phyloP scores from a whole-genome alignment of 164 flowering plant species.

The Kalanchoe fedtschenkoi region DNA sequence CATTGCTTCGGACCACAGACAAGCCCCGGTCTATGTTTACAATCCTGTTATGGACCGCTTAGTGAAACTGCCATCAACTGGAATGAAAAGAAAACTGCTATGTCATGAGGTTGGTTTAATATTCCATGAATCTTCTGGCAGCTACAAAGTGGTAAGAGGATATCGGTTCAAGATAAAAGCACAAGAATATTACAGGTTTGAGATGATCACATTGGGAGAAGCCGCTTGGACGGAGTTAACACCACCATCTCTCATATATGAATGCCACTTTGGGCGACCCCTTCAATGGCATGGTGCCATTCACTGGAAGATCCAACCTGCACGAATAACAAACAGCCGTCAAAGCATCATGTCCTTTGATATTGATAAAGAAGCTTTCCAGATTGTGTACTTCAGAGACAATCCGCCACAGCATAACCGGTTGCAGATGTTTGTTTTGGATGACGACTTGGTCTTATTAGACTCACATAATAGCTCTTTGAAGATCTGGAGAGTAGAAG shows the following conservation, averaged over 20 bases:
- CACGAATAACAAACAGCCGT: too few species aligned
- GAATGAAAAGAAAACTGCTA: background rate
- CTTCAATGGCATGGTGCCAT: background rate
- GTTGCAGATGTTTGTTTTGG: background rate
- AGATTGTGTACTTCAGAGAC: background rate
- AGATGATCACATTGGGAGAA: background rate
- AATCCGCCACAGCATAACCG: background rate
- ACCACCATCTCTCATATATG: background rate
- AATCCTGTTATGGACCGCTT: background rate
- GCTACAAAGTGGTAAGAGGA: slow-evolving; percentile 2
- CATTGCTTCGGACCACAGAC: background rate
- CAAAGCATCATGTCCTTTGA: background rate
- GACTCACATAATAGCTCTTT: background rate
- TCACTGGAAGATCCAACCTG: background rate
- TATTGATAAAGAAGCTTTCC: background rate
- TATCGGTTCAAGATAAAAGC: background rate
- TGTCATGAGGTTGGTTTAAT: background rate
- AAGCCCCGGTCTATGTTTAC: background rate
- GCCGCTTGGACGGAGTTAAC: background rate
- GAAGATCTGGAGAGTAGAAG: background rate
- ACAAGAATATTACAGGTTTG: background rate
- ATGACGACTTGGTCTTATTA: background rate
- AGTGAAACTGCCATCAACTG: background rate
- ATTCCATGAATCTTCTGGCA: background rate
- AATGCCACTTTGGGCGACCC: background rate